A percentile compares a stretch with the other conserved stretches of the same genome.
Conservation (phyloP, 164 flowering plant species). For the Amborella trichopoda region DNA sequence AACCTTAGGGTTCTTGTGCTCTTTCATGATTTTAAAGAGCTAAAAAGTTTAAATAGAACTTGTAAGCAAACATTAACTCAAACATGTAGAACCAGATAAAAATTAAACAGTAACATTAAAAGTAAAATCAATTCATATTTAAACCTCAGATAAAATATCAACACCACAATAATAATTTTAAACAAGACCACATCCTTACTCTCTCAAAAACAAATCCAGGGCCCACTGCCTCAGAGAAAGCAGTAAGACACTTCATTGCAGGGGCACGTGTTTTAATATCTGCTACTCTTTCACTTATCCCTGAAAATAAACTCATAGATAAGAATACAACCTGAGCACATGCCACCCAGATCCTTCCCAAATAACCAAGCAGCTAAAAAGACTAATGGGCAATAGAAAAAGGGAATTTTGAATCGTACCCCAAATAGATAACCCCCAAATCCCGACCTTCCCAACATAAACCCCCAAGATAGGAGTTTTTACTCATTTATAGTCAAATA, state of each 20-base stretch:
- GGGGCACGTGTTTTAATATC: constrained; percentile 91
- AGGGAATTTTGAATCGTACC: no score
- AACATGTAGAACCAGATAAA: background rate
- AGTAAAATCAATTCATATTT: background rate
- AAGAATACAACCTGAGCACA: background rate
- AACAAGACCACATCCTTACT: constrained; percentile 27
- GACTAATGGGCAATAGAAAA: no score
- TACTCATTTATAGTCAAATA: no score
- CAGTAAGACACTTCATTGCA: constrained; percentile 94
- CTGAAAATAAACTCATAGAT: constrained; percentile 17
- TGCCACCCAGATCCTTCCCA: no score
- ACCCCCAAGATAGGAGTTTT: no score
- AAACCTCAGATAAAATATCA: background rate
- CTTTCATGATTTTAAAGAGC: constrained; percentile 95
- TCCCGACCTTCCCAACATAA: no score
- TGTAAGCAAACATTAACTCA: no score
- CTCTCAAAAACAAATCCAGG: constrained; percentile 96
- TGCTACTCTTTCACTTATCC: constrained; percentile 87
- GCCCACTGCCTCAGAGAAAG: constrained; percentile 92
- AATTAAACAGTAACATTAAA: background rate
- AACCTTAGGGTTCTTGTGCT: constrained; percentile 99
- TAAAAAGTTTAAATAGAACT: no score
- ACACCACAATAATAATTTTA: background rate
- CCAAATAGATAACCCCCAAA: no score
- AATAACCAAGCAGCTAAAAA: no score